Conservation (phyloP, 2,329 filamentous ascomycete species). For the Aulographum hederae region DNA sequence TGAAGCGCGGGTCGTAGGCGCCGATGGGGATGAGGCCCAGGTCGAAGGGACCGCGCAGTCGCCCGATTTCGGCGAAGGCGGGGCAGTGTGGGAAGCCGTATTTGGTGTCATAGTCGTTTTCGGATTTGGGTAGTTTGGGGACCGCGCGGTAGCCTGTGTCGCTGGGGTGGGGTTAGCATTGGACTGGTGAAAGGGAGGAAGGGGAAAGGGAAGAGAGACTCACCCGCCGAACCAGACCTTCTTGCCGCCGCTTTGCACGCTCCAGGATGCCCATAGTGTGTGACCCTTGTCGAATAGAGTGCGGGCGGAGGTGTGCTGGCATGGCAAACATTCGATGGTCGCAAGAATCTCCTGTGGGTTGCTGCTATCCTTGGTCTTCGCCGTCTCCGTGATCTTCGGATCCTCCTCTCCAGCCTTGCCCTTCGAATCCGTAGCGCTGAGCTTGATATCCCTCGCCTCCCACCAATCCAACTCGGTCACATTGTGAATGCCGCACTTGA, state of each 20-base stretch:
- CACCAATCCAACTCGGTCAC: constrained; percentile 93
- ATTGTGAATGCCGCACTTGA: constrained; percentile 44
- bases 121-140: constrained; percentile 38
- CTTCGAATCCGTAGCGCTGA: constrained; percentile 25
- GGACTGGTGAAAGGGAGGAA: constrained; percentile 1
- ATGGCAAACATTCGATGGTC: constrained; percentile 60
- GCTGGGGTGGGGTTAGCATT: constrained; percentile 25
- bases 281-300: constrained; percentile 48
- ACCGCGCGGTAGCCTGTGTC: constrained; percentile 84
- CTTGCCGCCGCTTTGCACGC: constrained; percentile 50
- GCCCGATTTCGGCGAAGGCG: constrained; percentile 70
- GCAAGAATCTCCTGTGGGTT: constrained; percentile 39
- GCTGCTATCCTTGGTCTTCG: not conserved
- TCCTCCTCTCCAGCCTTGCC: constrained; percentile 7
- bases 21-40: constrained; percentile 87
- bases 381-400: constrained; percentile 5
- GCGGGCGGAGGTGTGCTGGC: constrained; percentile 64
- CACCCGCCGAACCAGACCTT: constrained; percentile 69
- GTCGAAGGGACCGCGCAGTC: constrained; percentile 68
- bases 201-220: constrained; percentile 6
- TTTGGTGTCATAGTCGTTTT: constrained; percentile 55
- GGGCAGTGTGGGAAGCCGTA: constrained; percentile 54
- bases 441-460: constrained; percentile 59
- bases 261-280: constrained; percentile 84
- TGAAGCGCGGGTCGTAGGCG: constrained; percentile 55